These are phyloP conservation scores for Russula olivacea DNA, from an alignment of 768 basidiomycete genomes.

Conservation along the genomic window DNA sequence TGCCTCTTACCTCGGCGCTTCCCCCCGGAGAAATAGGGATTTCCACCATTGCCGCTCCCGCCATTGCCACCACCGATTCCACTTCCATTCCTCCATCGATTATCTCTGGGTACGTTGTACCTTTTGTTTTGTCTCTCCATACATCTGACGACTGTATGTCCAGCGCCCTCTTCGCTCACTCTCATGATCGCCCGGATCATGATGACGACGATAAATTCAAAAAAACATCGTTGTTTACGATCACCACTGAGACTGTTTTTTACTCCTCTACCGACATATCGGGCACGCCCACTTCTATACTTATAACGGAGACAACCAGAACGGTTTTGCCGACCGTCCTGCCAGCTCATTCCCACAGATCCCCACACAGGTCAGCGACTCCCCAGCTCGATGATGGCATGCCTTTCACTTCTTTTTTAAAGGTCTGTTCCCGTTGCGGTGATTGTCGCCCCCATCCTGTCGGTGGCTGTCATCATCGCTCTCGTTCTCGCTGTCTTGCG, in stretches of 20 bases:
- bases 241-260: background rate
- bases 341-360: background rate
- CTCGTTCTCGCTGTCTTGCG: background rate
- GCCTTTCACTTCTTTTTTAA: background rate
- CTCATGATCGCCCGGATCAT: background rate
- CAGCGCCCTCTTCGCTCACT: background rate
- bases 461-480: background rate
- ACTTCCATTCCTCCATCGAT: background rate
- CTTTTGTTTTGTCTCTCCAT: background rate
- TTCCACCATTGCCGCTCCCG: background rate
- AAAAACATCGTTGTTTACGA: background rate
- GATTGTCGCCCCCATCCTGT: background rate
- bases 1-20: background rate
- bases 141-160: background rate
- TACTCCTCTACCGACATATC: background rate
- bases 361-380: background rate
- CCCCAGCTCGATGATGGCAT: background rate
- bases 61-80: background rate
- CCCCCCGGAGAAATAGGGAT: background rate
- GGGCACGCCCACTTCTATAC: background rate
- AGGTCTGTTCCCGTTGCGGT: conserved; percentile 10
- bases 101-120: background rate
- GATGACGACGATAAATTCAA: background rate
- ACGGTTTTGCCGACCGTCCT: background rate
- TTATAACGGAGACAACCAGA: background rate